phyloP scores from a whole-genome alignment of 495 filamentous ascomycete genomes.

The Hypomontagnella monticulosa region DNA sequence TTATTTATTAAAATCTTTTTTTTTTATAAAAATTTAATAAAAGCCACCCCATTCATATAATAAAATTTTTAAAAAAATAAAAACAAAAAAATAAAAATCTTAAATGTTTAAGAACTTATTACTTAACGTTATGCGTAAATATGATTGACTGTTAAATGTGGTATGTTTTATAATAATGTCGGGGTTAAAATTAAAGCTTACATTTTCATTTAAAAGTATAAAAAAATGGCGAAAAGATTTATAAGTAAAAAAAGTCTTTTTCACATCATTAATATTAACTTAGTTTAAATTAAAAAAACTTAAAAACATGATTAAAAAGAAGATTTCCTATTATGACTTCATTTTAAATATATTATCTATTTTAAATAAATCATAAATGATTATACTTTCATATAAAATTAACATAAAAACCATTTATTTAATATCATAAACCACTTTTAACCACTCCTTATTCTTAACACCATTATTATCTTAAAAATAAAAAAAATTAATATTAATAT shows the following conservation, averaged over 20 bases:
- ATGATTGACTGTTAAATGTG: neutral
- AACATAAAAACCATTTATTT: too few relatives aligned
- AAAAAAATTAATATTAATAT: neutral
- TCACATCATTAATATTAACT: neutral
- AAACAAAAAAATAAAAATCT: neutral
- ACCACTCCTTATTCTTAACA: too few relatives aligned
- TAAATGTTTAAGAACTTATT: neutral
- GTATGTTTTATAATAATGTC: neutral
- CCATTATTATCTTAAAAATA: too few relatives aligned
- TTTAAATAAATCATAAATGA: too few relatives aligned
- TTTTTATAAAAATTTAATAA: neutral
- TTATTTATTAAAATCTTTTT: neutral
- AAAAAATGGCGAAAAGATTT: neutral
- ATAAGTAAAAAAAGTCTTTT: neutral
- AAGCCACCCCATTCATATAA: neutral
- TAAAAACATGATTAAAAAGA: neutral
- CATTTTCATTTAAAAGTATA: neutral
- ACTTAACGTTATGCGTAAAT: neutral
- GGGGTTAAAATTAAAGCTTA: neutral
- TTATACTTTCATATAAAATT: too few relatives aligned
- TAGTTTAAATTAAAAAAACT: too few relatives aligned
- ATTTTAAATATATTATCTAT: too few relatives aligned
- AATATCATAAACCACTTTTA: too few relatives aligned
- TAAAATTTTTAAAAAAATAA: neutral
- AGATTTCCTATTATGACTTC: too few relatives aligned